Base-by-base conservation (phyloP, 2,329 filamentous ascomycete genomes). In the Rhynchosporium agropyri region DNA sequence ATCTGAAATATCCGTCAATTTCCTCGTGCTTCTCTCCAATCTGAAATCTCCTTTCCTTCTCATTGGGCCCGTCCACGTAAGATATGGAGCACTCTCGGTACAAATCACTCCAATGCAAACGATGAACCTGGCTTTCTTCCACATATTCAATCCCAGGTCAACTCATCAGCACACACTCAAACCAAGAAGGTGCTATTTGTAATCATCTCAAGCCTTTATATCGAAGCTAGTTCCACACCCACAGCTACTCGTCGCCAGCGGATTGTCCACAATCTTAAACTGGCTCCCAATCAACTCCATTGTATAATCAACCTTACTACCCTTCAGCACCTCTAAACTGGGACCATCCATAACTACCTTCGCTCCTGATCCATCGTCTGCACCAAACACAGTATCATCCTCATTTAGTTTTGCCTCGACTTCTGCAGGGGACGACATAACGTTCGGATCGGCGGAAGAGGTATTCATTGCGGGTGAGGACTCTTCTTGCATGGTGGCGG, bases 221-320 rank as follows among this genome's bases (percentile, higher is more conserved):
- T 98, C 95, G 77, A 99, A 99, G 75, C 94, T 98, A 15, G 94
- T 97, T 7, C 95, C 95, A 77, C 95, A 99, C 0, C 95, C 95
- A 79, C 95, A 99, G 76, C 91, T 97, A 77, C 93, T 98, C 63
- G 90, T 92, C 4, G 95, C 95, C 46, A 87, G 81, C 0, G 95
- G 95, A 73, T 98, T 99, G 71, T 96, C 93, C 65, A 92, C 88
- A 73, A 99, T 92, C 81, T 96, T 97, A 77, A 99, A 99, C 78
- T 98, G 93, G 72, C 89, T 91, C 31, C 90, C 90, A 73, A 97
- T 97, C 77, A 99, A 80, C 79, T 98, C 95, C 84, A 90, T 95
- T 0, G 93, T 97, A 73, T 93, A 99, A 74, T 99, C 95, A 43
- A 99, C 88, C 75, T 93, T 97, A 79, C 93, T 97, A 9, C 94